A percentile compares a stretch with the other conserved stretches of the same genome.
phyloP scores from a whole-genome alignment of 805 yeast species.

The Candida dajiaensis region DNA sequence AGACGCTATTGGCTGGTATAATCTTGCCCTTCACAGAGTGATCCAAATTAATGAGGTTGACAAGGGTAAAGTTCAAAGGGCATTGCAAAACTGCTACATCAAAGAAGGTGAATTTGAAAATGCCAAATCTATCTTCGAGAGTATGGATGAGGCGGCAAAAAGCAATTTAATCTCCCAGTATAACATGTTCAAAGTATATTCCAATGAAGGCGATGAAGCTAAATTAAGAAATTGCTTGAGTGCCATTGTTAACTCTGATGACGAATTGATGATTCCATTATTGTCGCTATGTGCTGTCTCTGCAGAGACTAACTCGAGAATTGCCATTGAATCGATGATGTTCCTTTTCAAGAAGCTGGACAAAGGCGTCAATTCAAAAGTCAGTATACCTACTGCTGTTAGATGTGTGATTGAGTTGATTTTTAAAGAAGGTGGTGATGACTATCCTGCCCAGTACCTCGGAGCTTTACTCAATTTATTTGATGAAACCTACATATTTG shows the following conservation, averaged over 20 bases:
- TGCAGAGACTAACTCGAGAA: conserved; percentile 19
- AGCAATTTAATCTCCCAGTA: conserved; percentile 27
- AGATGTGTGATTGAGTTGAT: conserved; percentile 28
- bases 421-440: conserved; percentile 21
- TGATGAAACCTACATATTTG: conserved; percentile 11
- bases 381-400: conserved; percentile 24
- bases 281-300: conserved; percentile 28
- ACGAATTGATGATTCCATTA: conserved; percentile 29
- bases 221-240: conserved; percentile 24
- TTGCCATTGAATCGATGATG: conserved; percentile 24
- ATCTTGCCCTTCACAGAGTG: conserved; percentile 22
- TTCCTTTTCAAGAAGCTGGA: conserved; percentile 23
- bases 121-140: conserved; percentile 18
- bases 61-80: conserved; percentile 32
- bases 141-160: conserved; percentile 21
- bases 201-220: conserved; percentile 12
- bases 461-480: conserved; percentile 9
- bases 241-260: conserved; percentile 28
- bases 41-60: conserved; percentile 25
- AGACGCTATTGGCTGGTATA: conserved; percentile 24
- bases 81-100: conserved; percentile 26
- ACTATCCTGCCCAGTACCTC: conserved; percentile 4
- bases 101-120: conserved; percentile 16
- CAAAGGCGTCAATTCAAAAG: conserved; percentile 9
- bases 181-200: conserved; percentile 24